These are phyloP conservation scores for Penicillium cataractarum DNA, from an alignment of 495 filamentous ascomycete genomes.

Conservation along the genomic window DNA sequence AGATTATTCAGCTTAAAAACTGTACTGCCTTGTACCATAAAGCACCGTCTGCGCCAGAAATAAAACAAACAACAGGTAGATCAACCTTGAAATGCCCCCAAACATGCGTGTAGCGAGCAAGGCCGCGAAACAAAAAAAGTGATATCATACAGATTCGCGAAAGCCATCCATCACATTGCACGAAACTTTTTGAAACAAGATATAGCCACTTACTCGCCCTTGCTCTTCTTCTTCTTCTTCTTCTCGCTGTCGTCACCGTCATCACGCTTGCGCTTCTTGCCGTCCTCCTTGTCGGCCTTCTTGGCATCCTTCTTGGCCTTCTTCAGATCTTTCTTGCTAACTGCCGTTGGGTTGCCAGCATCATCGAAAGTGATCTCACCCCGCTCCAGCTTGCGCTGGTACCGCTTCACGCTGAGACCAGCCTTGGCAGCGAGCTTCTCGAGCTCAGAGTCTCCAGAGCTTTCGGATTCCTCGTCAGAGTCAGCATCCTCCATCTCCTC, in stretches of 20 bases:
- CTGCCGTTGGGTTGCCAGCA: constrained; percentile 60
- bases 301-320: constrained; percentile 69
- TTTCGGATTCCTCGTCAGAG: constrained; percentile 52
- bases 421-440: constrained; percentile 61
- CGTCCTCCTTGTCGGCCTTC: constrained; percentile 54
- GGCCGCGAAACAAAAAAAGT: constrained; percentile 38
- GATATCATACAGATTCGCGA: constrained; percentile 55
- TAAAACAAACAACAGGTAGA: constrained; percentile 29
- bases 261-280: constrained; percentile 62
- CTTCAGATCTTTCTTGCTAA: constrained; percentile 78
- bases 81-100: constrained; percentile 51
- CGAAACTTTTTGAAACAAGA: constrained; percentile 34
- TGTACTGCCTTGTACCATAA: constrained; percentile 42
- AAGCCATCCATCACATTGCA: constrained; percentile 39
- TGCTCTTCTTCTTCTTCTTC: constrained; percentile 65
- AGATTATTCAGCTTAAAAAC: constrained; percentile 38
- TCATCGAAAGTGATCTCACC: constrained; percentile 64
- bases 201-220: constrained; percentile 43
- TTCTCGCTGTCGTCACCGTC: constrained; percentile 47
- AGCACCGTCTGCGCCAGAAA: constrained; percentile 38
- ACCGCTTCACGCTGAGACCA: constrained; percentile 68
- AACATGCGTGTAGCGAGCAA: constrained; percentile 36
- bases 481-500: constrained; percentile 60
- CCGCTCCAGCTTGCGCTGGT: constrained; percentile 70
- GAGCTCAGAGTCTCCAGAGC: constrained; percentile 52